A percentile compares a stretch with the other conserved stretches of the same genome.
Evolutionary conservation across 176 grass and related monocot species (phyloP).

Genomic region (Tillandsia leiboldiana): DNA sequence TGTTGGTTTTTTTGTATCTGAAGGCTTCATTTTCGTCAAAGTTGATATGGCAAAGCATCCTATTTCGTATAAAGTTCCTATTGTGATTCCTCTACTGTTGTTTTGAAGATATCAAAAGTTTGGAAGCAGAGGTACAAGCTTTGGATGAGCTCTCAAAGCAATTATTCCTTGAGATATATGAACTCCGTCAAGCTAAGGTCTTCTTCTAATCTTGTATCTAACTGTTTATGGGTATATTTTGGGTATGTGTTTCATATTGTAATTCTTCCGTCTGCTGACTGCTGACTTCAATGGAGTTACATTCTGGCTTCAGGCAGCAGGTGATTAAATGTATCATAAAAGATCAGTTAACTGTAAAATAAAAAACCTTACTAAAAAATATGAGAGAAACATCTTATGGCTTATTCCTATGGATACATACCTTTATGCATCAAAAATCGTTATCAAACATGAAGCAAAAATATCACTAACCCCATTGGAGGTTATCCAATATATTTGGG

Average conservation of each 20-base stretch:
- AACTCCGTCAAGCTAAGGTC: constrained; percentile 94
- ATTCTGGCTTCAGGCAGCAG: no score
- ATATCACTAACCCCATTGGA: no score
- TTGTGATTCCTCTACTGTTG: neutral
- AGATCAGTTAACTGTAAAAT: neutral
- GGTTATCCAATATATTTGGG: no score
- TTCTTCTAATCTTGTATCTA: constrained; percentile 1
- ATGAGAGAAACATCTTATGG: neutral
- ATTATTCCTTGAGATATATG: constrained; percentile 93
- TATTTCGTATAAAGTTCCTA: neutral
- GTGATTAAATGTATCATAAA: no score
- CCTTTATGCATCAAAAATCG: no score
- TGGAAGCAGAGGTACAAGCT: constrained; percentile 92
- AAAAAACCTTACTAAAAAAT: neutral
- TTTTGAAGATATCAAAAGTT: constrained; percentile 82
- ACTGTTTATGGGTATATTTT: neutral
- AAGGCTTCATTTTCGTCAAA: no score
- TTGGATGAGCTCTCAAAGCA: constrained; percentile 98
- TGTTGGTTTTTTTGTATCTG: neutral
- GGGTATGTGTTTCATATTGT: no score
- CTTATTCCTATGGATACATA: neutral
- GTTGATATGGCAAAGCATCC: no score
- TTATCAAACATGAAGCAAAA: no score
- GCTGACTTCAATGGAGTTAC: no score
- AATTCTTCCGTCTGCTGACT: no score